A percentile compares a stretch with the other conserved stretches of the same genome.
Evolutionary conservation across 768 basidiomycete species (phyloP).

Genomic region (Rhodotorula kratochvilovae): DNA sequence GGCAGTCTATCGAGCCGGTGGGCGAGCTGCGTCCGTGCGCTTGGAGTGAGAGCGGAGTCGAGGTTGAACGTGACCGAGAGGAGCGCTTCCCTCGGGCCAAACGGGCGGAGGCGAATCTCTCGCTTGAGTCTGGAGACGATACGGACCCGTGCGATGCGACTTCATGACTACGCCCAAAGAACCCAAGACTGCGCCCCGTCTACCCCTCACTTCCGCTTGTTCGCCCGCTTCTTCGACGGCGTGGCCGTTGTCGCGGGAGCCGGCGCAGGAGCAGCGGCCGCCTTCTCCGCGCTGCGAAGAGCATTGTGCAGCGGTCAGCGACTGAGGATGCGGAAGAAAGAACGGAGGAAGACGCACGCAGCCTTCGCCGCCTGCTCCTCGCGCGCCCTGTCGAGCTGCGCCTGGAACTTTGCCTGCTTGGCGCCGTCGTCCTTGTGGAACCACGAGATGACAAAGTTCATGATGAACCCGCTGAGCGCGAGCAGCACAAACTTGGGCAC

Average conservation of each 20-base stretch:
- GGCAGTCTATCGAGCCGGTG: no score
- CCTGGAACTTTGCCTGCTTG: background rate
- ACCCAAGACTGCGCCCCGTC: background rate
- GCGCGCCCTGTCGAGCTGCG: background rate
- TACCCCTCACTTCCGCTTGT: background rate
- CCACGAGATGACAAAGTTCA: conserved; percentile 31
- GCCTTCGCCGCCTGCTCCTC: background rate
- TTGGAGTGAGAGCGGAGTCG: background rate
- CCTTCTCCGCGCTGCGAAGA: background rate
- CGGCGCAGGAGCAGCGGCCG: background rate
- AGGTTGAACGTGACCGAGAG: background rate
- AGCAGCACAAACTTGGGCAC: conserved; percentile 30
- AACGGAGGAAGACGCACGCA: background rate
- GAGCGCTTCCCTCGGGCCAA: no score
- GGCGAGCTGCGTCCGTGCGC: no score
- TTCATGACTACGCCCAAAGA: background rate
- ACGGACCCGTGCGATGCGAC: background rate
- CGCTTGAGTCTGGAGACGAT: no score
- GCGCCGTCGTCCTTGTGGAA: conserved; percentile 11
- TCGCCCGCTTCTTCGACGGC: background rate
- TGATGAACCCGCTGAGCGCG: conserved; percentile 25
- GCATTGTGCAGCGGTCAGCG: no score
- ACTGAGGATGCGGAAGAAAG: background rate
- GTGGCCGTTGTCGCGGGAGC: background rate
- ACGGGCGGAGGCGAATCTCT: no score